Evolutionary conservation across 257 asterid species (phyloP), one percentile per base, ranked within the genome.

Genomic region (Cynanchum wilfordii): DNA sequence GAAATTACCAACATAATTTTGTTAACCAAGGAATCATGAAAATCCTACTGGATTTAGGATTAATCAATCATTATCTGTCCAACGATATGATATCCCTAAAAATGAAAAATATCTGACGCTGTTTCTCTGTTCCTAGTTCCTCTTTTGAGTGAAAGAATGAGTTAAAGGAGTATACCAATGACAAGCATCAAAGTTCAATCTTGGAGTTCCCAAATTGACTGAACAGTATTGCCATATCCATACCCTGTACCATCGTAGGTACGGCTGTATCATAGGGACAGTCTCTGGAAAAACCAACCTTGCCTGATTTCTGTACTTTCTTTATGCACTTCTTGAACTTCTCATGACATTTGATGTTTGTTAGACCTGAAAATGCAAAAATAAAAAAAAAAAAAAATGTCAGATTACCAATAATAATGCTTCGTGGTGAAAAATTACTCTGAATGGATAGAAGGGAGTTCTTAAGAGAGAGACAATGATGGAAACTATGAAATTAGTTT

Each of bases 221-320:
- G 64, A 91, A 82, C 78, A 91, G 44, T 76, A 93, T 91, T 10
- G 96, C 96, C 86, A 88, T 80, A 79, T 91, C 94, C 98, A 93
- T 93, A 47, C 98, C 96, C 68, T 87, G 89, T 20, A 69, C 65
- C 98, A 93, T 89, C 72, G 97, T 91, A 66, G 97, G 96, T 74
- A 93, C 89, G 17, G 90, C 94, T 65, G 82, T 84, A 70, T 82
- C 90, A 68, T 89, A 90, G 0, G 94, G 86, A 60, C 98, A 93
- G 52, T 75, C 78, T 52, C 80, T 79, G 8, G 97, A 86, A 71
- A 93, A 93, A 38, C 98, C 96, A 10, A 51, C 75, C 82, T 89
- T 93, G 72, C 98, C 94, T 2, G 96, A 85, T 73, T 91, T 87
- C 56, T 86, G 90, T 42, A 91, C 96, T 79, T 81, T 84, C 83